Conservation (phyloP, 305 asterid species). For the Plantago coronopus region DNA sequence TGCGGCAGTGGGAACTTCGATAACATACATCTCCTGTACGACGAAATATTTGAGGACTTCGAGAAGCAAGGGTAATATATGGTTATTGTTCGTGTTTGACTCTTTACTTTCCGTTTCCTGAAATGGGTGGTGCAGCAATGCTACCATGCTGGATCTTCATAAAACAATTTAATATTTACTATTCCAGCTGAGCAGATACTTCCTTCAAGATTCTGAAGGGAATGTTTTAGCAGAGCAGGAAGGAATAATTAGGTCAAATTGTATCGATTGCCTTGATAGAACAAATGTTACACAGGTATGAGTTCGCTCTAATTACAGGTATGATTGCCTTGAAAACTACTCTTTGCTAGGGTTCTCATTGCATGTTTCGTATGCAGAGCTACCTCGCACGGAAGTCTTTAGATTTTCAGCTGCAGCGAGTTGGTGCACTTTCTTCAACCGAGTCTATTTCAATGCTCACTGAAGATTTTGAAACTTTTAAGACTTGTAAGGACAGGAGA, state of each 20-base stretch:
- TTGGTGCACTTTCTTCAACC: conserved; percentile 59
- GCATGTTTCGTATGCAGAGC: conserved; percentile 57
- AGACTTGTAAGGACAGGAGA: conserved; percentile 49
- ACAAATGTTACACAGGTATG: conserved; percentile 97
- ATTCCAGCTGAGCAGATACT: conserved; percentile 97
- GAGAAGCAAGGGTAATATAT: conserved; percentile 83
- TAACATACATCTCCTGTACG: conserved; percentile 63
- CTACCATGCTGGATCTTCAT: conserved; percentile 38
- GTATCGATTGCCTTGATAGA: conserved; percentile 96
- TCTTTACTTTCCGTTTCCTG: conserved; percentile 18
- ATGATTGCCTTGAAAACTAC: conserved; percentile 10
- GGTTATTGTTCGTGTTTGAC: conserved; percentile 16
- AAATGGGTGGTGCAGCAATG: conserved; percentile 26
- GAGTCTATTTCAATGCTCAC: conserved; percentile 62
- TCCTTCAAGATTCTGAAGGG: conserved; percentile 74
- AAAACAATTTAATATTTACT: conserved; percentile 52
- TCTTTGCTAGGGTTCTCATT: conserved; percentile 2
- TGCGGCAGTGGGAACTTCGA: conserved; percentile 85
- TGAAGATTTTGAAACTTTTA: conserved; percentile 74
- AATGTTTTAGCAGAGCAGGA: conserved; percentile 67
- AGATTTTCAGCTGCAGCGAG: conserved; percentile 70
- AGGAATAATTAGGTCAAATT: conserved; percentile 82
- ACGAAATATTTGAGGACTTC: conserved; percentile 65
- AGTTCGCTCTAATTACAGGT: conserved; percentile 21
- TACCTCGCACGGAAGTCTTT: conserved; percentile 72